A percentile compares a stretch with the other conserved stretches of the same genome.
Conservation (phyloP, 768 basidiomycete species). For the Serendipita vermifera region DNA sequence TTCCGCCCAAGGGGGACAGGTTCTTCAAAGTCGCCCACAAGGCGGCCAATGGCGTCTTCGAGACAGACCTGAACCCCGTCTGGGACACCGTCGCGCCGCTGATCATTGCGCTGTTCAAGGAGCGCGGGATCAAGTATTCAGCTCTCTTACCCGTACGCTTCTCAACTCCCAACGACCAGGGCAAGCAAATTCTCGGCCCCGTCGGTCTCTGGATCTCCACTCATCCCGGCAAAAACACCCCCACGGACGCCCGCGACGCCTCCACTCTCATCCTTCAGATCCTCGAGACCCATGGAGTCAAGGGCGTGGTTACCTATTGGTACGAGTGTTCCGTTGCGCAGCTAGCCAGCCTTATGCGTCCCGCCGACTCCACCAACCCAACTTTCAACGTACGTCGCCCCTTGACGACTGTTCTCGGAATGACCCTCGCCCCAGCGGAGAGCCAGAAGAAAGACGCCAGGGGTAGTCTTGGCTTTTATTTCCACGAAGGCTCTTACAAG, state of each 20-base stretch:
- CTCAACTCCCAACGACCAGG: background rate
- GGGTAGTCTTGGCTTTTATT: conserved; percentile 23
- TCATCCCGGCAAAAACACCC: background rate
- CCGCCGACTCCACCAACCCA: background rate
- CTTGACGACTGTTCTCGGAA: background rate
- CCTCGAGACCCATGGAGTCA: background rate
- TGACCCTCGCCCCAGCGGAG: background rate
- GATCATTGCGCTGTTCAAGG: background rate
- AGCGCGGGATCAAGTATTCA: background rate
- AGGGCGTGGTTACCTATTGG: background rate
- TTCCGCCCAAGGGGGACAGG: background rate
- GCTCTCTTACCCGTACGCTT: background rate
- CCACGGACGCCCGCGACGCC: background rate
- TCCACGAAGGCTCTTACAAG: conserved; percentile 22
- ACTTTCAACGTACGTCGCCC: background rate
- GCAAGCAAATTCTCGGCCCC: background rate
- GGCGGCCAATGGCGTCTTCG: background rate
- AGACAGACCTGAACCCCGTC: background rate
- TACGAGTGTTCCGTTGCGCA: background rate
- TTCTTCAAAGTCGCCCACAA: background rate
- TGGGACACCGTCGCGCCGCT: background rate
- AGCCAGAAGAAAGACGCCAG: background rate
- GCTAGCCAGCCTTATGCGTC: background rate
- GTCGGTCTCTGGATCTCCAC: background rate
- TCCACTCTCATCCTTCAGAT: background rate